These are phyloP conservation scores for Stagonosporopsis chrysanthemi DNA, from an alignment of 2,329 filamentous ascomycete genomes.

Conservation along the genomic window DNA sequence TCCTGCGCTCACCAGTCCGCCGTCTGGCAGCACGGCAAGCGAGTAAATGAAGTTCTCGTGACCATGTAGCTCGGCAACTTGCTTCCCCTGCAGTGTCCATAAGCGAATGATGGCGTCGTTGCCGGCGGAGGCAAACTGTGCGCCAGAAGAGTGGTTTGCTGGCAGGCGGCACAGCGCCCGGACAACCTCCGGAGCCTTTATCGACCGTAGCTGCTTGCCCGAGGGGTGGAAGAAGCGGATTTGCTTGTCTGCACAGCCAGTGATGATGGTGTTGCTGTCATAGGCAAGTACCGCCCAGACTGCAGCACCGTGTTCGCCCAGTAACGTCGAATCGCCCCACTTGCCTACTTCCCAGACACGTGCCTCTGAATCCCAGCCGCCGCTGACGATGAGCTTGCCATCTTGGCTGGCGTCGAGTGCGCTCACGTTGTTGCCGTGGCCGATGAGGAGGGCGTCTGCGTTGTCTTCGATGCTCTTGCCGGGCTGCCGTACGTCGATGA, in stretches of 20 bases:
- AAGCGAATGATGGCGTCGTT: constrained; percentile 90
- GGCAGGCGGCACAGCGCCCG: constrained; percentile 88
- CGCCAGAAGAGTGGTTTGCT: constrained; percentile 76
- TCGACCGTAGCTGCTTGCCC: constrained; percentile 69
- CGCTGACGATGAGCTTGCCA: constrained; percentile 81
- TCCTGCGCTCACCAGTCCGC: constrained; percentile 87
- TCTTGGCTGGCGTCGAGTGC: constrained; percentile 79
- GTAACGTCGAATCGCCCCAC: constrained; percentile 77
- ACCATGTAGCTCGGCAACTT: constrained; percentile 79
- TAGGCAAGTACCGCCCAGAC: constrained; percentile 94
- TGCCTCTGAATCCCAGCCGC: constrained; percentile 90
- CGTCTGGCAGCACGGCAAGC: constrained; percentile 76
- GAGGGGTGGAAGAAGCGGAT: constrained; percentile 81
- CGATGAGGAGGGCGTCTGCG: constrained; percentile 84
- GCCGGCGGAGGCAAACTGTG: constrained; percentile 92
- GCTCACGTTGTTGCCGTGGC: constrained; percentile 88
- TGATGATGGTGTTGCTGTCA: constrained; percentile 77
- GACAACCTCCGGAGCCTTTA: constrained; percentile 79
- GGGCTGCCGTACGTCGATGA: constrained; percentile 87
- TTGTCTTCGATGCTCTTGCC: constrained; percentile 72
- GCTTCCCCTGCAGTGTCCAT: constrained; percentile 81
- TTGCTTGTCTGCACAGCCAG: constrained; percentile 85
- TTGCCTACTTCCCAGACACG: constrained; percentile 85
- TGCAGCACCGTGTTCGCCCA: constrained; percentile 79
- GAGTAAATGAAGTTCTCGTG: constrained; percentile 97